phyloP scores from a whole-genome alignment of 352 stramenopile species.

The Phytophthora hybrid region DNA sequence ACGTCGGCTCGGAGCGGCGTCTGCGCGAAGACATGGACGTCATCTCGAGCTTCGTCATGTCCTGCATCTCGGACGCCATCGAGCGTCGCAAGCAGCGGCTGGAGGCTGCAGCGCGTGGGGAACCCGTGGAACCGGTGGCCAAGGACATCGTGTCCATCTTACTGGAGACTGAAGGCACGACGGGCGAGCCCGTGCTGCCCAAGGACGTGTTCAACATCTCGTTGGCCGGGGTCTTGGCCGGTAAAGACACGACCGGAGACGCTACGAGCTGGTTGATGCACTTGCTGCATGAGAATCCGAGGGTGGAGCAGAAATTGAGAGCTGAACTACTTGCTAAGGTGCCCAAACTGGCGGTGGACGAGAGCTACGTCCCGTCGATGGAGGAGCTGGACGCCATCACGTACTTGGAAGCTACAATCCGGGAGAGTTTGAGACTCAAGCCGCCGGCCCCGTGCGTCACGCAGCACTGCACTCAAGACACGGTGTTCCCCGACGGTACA shows the following conservation, averaged over 20 bases:
- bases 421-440: slow-evolving; percentile 58
- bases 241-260: slow-evolving; percentile 67
- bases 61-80: slow-evolving; percentile 33
- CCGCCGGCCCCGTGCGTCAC: slow-evolving; percentile 53
- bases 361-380: slow-evolving; percentile 44
- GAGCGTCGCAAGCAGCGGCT: slow-evolving; percentile 25
- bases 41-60: slow-evolving; percentile 45
- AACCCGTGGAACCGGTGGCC: slow-evolving; percentile 21
- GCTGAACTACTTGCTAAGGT: slow-evolving; percentile 37
- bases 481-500: slow-evolving; percentile 60
- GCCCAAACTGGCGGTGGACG: slow-evolving; percentile 30
- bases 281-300: slow-evolving; percentile 56
- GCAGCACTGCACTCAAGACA: slow-evolving; percentile 50
- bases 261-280: slow-evolving; percentile 68
- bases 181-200: slow-evolving; percentile 29
- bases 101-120: slow-evolving; percentile 26
- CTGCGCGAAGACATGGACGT: slow-evolving; percentile 32
- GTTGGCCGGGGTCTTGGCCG: slow-evolving; percentile 69
- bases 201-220: slow-evolving; percentile 70
- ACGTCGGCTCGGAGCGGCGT: slow-evolving; percentile 39
- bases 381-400: slow-evolving; percentile 40
- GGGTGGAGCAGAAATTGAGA: slow-evolving; percentile 48
- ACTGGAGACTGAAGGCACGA: slow-evolving; percentile 39
- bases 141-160: slow-evolving; percentile 55
- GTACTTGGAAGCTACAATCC: slow-evolving; percentile 54